Conservation (phyloP, 2,329 filamentous ascomycete species). For the Fusarium lateritium region DNA sequence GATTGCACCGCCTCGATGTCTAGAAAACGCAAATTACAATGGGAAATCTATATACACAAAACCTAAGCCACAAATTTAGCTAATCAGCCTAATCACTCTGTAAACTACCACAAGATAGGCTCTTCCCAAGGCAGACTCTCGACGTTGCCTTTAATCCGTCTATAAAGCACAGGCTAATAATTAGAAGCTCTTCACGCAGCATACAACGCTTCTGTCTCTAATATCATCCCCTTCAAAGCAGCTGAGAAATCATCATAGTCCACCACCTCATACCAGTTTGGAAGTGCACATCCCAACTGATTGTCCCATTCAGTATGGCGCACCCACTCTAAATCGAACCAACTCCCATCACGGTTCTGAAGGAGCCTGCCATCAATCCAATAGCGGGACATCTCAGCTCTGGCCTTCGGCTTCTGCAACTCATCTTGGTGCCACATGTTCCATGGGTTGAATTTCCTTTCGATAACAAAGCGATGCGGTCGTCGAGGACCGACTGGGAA, state of each 20-base stretch:
- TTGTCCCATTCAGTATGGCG: too few relatives aligned
- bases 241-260: not conserved
- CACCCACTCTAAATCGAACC: not conserved
- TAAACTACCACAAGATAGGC: too few relatives aligned
- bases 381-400: not conserved
- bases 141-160: too few relatives aligned
- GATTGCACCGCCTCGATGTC: not conserved
- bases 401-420: not conserved
- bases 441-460: not conserved
- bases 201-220: too few relatives aligned
- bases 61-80: not conserved
- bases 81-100: not conserved
- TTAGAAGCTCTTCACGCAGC: too few relatives aligned
- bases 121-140: not conserved
- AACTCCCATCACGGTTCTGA: not conserved
- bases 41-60: not conserved
- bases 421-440: not conserved
- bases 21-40: accelerated
- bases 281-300: too few relatives aligned
- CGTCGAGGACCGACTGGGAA: not conserved
- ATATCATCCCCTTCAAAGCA: not conserved
- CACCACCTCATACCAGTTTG: not conserved
- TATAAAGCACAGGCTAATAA: too few relatives aligned
- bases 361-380: not conserved
- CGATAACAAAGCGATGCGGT: not conserved